Percentiles rank a stretch among this genome's conserved stretches.
Evolutionary conservation across 441 rosid species (phyloP).

Genomic region (Cnidoscolus chayamansa): DNA sequence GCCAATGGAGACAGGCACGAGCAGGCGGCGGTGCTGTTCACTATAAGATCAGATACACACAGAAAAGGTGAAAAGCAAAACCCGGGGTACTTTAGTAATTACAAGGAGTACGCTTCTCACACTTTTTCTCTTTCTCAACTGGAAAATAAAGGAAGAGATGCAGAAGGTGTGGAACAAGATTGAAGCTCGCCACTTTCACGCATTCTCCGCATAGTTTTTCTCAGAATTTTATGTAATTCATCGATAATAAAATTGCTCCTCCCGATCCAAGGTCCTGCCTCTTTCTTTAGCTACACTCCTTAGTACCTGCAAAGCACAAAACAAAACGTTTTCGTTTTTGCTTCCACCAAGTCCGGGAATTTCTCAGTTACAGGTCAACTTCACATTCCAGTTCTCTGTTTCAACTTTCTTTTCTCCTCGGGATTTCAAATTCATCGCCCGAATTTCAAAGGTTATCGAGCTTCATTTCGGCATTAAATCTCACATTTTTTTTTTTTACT

Average conservation of each 20-base stretch:
- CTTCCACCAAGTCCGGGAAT: not conserved
- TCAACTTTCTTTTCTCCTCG: not conserved
- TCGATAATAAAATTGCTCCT: not conserved
- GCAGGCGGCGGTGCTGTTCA: not conserved
- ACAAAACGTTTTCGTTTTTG: not conserved
- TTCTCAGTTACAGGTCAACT: not conserved
- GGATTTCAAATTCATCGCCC: not conserved
- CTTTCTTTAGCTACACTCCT: not conserved
- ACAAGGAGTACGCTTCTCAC: not conserved
- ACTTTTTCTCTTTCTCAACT: not conserved
- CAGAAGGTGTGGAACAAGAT: not conserved
- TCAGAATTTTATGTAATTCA: conserved; percentile 2
- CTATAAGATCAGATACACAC: not conserved
- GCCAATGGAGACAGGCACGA: too few species aligned
- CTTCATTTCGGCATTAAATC: not conserved
- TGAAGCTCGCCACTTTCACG: conserved; percentile 4
- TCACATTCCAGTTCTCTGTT: not conserved
- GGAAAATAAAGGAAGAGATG: not conserved
- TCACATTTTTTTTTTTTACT: not conserved
- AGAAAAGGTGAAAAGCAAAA: not conserved
- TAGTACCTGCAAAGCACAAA: not conserved
- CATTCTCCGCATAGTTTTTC: not conserved
- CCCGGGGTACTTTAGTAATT: conserved; percentile 14
- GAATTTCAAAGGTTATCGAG: not conserved
- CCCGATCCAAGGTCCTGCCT: conserved; percentile 14